Conservation (phyloP, 163 green algal genomes). For the Chlamydomonas reinhardtii region DNA sequence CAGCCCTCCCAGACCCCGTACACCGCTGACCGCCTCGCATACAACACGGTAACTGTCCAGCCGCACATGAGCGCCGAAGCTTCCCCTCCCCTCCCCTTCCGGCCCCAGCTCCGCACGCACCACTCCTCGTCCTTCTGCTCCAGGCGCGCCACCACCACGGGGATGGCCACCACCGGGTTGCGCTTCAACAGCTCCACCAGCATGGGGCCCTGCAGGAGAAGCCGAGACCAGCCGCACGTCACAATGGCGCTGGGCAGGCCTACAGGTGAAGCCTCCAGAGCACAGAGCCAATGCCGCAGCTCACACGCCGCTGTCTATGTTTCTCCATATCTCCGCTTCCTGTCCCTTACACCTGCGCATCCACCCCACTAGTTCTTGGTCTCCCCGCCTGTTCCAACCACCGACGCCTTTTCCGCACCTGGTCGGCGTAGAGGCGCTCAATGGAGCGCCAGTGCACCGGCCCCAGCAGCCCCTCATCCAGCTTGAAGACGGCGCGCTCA, state of each 20-base stretch:
- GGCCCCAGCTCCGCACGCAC: slow-evolving; percentile 45
- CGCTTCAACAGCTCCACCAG: slow-evolving; percentile 90
- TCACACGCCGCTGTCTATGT: too few relatives aligned
- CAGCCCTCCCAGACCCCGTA: too few relatives aligned
- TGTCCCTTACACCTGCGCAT: too few relatives aligned
- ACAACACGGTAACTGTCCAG: too few relatives aligned
- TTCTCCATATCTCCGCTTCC: too few relatives aligned
- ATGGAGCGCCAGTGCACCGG: slow-evolving; percentile 89
- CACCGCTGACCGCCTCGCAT: too few relatives aligned
- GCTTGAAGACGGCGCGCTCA: slow-evolving; percentile 70
- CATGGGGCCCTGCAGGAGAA: slow-evolving; percentile 52
- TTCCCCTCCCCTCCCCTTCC: too few relatives aligned
- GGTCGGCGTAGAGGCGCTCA: slow-evolving; percentile 90
- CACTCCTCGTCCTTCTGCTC: slow-evolving; percentile 96
- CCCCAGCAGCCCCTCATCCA: slow-evolving; percentile 74
- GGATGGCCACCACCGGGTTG: slow-evolving; percentile 88
- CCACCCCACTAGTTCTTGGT: too few relatives aligned
- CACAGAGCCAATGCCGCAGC: too few relatives aligned
- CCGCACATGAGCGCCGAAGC: too few relatives aligned
- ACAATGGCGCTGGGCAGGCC: not conserved
- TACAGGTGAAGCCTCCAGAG: too few relatives aligned
- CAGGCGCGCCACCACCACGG: slow-evolving; percentile 86
- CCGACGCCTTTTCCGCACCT: slow-evolving; percentile 38
- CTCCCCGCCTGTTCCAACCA: too few relatives aligned
- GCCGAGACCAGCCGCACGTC: not conserved